Evolutionary conservation across 768 basidiomycete genomes (phyloP), one percentile per base, ranked within the genome.

Genomic region (Suillus fuscotomentosus): DNA sequence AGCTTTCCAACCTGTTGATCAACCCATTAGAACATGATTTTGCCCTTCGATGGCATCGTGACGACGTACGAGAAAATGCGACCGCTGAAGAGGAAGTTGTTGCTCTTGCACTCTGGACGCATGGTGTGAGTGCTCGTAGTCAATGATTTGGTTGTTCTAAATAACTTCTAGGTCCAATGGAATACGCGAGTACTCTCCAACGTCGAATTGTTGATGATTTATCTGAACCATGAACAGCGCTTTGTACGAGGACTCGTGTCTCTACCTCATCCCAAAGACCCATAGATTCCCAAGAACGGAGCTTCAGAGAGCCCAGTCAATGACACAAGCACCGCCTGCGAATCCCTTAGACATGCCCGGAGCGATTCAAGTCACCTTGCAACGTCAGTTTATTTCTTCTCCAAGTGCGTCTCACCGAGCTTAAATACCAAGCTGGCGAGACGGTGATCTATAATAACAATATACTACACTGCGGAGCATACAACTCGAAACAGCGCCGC

Each of bases 381-480:
- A 86, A 68, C 83, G 89, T 87, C 70, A 65, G 83, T 39, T 5
- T 1, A 13, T 17, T 17, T 1, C 1, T 4, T n/a, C 13, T 9
- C 8, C 17, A 17, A 27, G 50, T 64, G 10, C 5, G 7, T 39
- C 38, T 22, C 6, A 51, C 39, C 20, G 2, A 55, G 15, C 9
- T 20, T 3, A 39, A 14, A 5, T 20, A 34, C 2, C 36, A 6
- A 88, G 90, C 86, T 0, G 90, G 91, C 0, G 88, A 93, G 64
- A 88, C 88, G 0, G 88, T 90, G 27, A 92, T 93, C 73, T 92
- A 93, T 73, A 90, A 91, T 70, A 86, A 83, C 67, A 92, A 93
- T 71, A 88, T 92, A 63, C 78, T 93, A 11, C 91, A 93, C 68
- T 89, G 89, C 62, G 90, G 86, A 5, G 80, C 82, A 7, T 93